Evolutionary conservation across 352 stramenopile genomes (phyloP).

Genomic region (Bremia lactucae): DNA sequence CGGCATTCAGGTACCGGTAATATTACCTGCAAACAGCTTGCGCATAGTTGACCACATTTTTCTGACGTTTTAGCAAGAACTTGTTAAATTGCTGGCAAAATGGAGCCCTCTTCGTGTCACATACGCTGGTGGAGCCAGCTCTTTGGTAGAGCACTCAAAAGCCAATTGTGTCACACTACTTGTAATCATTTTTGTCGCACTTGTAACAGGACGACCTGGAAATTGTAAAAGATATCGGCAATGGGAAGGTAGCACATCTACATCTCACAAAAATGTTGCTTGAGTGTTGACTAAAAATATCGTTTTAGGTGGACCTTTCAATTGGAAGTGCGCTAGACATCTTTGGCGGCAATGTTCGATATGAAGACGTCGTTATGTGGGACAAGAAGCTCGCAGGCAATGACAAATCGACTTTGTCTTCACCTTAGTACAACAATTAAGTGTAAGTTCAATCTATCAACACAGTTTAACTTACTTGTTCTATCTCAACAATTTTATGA

Average conservation of each 20-base stretch:
- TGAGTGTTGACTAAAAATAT: not conserved
- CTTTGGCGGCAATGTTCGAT: constrained; percentile 91
- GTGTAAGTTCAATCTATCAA: too few species aligned
- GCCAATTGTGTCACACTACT: too few species aligned
- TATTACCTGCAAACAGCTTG: too few species aligned
- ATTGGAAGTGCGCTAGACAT: constrained; percentile 97
- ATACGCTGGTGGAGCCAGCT: constrained; percentile 93
- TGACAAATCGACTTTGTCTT: constrained; percentile 1
- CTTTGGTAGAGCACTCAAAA: constrained; percentile 74
- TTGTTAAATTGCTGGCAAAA: constrained; percentile 87
- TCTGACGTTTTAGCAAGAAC: constrained; percentile 68
- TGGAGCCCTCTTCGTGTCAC: constrained; percentile 92
- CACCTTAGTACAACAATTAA: not conserved
- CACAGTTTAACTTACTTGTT: not conserved
- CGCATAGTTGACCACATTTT: not conserved
- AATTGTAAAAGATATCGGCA: constrained; percentile 87
- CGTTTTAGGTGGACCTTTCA: constrained; percentile 88
- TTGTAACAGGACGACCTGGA: constrained; percentile 92
- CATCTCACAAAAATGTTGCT: not conserved
- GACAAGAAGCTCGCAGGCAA: constrained; percentile 30
- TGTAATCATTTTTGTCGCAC: too few species aligned
- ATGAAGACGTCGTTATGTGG: constrained; percentile 90
- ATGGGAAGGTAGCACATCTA: constrained; percentile 51
- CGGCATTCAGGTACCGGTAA: constrained; percentile 75
- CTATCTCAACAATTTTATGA: not conserved